Evolutionary conservation across 768 basidiomycete species (phyloP), one percentile per base, ranked within the genome.

Genomic region (Galerina marginata): DNA sequence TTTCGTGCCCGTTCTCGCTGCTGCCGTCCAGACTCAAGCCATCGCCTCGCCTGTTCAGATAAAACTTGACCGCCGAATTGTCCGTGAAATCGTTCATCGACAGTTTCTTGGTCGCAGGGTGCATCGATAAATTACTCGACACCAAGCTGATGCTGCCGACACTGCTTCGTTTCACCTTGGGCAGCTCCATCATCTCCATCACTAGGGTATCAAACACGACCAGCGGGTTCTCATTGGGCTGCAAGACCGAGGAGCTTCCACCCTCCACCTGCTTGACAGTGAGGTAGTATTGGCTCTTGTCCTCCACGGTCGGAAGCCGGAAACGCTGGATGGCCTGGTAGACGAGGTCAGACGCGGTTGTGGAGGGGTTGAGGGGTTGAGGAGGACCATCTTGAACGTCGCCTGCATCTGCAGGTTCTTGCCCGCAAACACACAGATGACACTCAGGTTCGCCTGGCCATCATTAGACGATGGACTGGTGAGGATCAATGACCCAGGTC

Each of bases 71-170:
- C 0, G 91, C 89, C 3, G 95, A 95, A 71, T 99, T 96, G 66
- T 99, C 97, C 44, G 92, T 92, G 70, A 96, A 99, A 71, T 99
- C 97, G 67, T 96, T 97, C 94, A 97, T 96, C 46, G 92, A 87
- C 42, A 99, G 78, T 71, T 92, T 93, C 70, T 87, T 89, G 74
- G 99, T 99, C 14, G 97, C 96, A 15, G 96, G 96, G 70, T 98
- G 93, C 86, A 93, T 90, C 3, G 91, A 92, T 26, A 99, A 81
- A 70, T 96, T 95, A 70, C 93, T 95, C 37, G 91, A 83, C 23
- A 99, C 81, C n/a, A 93, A 96, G 68, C 88, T 94, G 66, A 99
- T 96, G 71, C 93, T 96, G 40, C 95, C 93, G 55, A 98, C 86
- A 62, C 92, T 94, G 65, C 93, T 95, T 59, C 96, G 80, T 77